A percentile compares a stretch with the other conserved stretches of the same genome.
Conservation (phyloP, 2,329 filamentous ascomycete species). For the Trichoderma afroharzianum region DNA sequence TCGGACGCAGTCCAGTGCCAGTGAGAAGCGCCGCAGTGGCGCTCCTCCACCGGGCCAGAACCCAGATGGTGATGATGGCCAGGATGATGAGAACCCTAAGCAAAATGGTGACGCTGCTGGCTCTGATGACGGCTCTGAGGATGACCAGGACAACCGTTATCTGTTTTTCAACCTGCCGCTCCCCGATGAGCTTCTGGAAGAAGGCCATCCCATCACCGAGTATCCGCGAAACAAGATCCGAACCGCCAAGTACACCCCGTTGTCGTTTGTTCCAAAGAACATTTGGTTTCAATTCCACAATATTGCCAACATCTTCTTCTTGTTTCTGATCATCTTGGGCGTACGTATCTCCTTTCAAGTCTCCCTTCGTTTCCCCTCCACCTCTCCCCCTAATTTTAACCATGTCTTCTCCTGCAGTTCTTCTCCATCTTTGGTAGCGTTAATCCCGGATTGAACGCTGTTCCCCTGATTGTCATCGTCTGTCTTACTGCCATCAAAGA, state of each 20-base stretch:
- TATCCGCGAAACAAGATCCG: slow-evolving; percentile 95
- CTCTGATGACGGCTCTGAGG: slow-evolving; percentile 36
- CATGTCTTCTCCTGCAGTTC: slow-evolving; percentile 55
- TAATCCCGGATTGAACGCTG: slow-evolving; percentile 85
- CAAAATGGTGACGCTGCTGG: slow-evolving; percentile 30
- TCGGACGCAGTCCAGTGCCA: slow-evolving; percentile 51
- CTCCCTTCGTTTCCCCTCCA: neutral
- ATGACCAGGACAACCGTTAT: slow-evolving; percentile 47
- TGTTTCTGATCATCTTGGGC: slow-evolving; percentile 90
- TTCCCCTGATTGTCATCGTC: slow-evolving; percentile 90
- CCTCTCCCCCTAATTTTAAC: neutral
- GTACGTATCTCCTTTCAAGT: slow-evolving; percentile 54
- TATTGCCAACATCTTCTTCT: slow-evolving; percentile 96
- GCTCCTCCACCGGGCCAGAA: slow-evolving; percentile 30
- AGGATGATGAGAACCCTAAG: slow-evolving; percentile 21
- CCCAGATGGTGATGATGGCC: slow-evolving; percentile 26
- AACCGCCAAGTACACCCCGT: slow-evolving; percentile 92
- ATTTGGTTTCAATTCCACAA: slow-evolving; percentile 98
- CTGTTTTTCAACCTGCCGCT: slow-evolving; percentile 86
- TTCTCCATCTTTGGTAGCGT: slow-evolving; percentile 93
- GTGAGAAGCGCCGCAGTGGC: slow-evolving; percentile 63
- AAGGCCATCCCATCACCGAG: slow-evolving; percentile 65
- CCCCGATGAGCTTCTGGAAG: slow-evolving; percentile 68
- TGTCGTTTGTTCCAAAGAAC: slow-evolving; percentile 96
- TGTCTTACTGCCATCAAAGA: slow-evolving; percentile 88